phyloP scores from a whole-genome alignment of 495 filamentous ascomycete species.

The Aspergillus conjunctus region DNA sequence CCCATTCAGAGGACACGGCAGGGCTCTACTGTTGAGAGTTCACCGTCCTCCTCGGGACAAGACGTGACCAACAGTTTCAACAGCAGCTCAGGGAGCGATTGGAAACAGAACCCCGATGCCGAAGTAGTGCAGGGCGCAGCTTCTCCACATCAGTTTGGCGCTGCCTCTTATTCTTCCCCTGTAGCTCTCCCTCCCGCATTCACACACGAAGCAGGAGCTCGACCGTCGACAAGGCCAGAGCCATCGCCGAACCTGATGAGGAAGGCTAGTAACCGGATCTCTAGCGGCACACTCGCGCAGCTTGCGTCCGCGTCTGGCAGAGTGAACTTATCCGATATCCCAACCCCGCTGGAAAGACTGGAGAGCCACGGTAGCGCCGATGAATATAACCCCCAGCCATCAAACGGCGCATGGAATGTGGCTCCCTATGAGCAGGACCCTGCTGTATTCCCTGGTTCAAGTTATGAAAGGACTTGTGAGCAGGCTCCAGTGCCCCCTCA shows the following conservation, averaged over 20 bases:
- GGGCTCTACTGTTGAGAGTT: conserved; percentile 35
- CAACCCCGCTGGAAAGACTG: conserved; percentile 36
- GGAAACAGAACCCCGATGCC: conserved; percentile 29
- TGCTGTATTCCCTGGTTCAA: background rate
- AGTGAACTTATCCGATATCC: conserved; percentile 38
- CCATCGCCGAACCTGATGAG: conserved; percentile 69
- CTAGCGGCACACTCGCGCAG: conserved; percentile 75
- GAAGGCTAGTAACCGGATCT: conserved; percentile 77
- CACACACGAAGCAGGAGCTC: conserved; percentile 65
- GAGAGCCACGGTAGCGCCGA: conserved; percentile 30
- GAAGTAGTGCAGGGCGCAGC: conserved; percentile 24
- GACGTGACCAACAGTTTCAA: conserved; percentile 40
- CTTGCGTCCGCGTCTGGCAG: conserved; percentile 64
- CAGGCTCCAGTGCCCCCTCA: conserved; percentile 25
- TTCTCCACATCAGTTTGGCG: conserved; percentile 51
- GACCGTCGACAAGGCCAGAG: conserved; percentile 67
- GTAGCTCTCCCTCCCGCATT: conserved; percentile 78
- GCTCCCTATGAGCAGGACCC: background rate
- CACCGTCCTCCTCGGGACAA: conserved; percentile 39
- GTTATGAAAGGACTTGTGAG: conserved; percentile 14
- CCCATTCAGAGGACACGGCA: conserved; percentile 24
- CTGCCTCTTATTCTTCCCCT: conserved; percentile 65
- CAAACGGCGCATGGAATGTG: conserved; percentile 7
- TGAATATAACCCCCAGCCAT: conserved; percentile 5
- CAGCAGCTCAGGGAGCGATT: conserved; percentile 62